A percentile compares a stretch with the other conserved stretches of the same genome.
phyloP scores from a whole-genome alignment of 208 protist species.

The Leishmania braziliensis region DNA sequence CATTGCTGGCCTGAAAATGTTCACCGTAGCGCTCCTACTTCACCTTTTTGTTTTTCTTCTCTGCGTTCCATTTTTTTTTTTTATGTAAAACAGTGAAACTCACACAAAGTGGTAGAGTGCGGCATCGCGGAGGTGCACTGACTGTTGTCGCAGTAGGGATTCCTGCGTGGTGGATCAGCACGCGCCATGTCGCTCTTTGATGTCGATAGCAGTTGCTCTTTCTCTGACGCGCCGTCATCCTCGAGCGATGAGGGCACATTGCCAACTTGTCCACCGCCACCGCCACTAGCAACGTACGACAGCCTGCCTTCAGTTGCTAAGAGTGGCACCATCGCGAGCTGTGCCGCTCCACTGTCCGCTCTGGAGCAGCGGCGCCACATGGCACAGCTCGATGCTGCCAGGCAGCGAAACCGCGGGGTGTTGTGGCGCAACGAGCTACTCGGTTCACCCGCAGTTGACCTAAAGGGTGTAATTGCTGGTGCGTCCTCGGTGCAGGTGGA shows the following conservation, averaged over 20 bases:
- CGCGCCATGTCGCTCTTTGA: conserved; percentile 40
- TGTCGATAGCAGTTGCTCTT: conserved; percentile 15
- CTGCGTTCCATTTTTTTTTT: neutral
- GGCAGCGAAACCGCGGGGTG: neutral
- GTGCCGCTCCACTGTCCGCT: conserved; percentile 1
- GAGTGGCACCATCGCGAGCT: neutral
- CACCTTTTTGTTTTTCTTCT: neutral
- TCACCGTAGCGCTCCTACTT: neutral
- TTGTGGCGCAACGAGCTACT: conserved; percentile 20
- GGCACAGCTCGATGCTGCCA: conserved; percentile 17
- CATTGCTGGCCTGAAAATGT: neutral
- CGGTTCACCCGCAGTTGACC: neutral
- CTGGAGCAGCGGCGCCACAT: conserved; percentile 33
- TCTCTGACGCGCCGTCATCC: conserved; percentile 5
- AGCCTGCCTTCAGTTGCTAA: neutral
- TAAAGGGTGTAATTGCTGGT: neutral
- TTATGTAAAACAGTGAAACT: neutral
- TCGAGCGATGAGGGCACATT: conserved; percentile 18
- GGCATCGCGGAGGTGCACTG: neutral
- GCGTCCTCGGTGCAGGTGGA: neutral
- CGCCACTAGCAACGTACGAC: neutral
- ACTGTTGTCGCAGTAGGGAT: neutral
- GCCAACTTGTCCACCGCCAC: conserved; percentile 6
- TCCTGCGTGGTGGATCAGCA: accelerated
- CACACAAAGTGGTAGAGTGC: neutral